phyloP scores from a whole-genome alignment of 345 rosid species.

The Brassica cretica region DNA sequence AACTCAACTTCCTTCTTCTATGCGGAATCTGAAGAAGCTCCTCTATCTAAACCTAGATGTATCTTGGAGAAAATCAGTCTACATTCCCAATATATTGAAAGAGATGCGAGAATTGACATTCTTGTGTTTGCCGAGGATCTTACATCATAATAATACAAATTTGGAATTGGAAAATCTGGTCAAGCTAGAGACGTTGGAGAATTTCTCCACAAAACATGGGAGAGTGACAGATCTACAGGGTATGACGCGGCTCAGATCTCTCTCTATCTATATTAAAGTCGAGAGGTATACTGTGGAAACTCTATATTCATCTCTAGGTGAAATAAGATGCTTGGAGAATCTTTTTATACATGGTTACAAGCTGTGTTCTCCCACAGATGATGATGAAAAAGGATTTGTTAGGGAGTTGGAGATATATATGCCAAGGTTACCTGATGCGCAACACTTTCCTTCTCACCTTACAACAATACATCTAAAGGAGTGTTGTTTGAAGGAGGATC shows the following conservation, averaged over 20 bases:
- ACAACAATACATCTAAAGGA: background rate
- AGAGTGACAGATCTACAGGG: background rate
- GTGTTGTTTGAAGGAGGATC: background rate
- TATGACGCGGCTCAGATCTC: background rate
- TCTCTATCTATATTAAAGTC: background rate
- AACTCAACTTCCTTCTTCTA: conserved; percentile 12
- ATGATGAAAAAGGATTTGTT: background rate
- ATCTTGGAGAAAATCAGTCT: background rate
- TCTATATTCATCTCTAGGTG: background rate
- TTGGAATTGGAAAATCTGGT: background rate
- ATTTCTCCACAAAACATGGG: background rate
- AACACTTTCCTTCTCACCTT: conserved; percentile 8
- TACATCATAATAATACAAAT: background rate
- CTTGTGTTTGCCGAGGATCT: background rate
- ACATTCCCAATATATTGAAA: conserved; percentile 5
- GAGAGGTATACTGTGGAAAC: background rate
- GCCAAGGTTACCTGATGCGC: conserved; percentile 23
- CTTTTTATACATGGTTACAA: background rate
- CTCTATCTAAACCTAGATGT: background rate
- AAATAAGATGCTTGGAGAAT: background rate
- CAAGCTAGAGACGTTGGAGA: background rate
- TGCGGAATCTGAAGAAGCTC: background rate
- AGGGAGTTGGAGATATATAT: background rate
- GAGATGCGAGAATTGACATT: conserved; percentile 1
- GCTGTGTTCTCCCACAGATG: background rate